These are phyloP conservation scores for Ceratobasidium sp. DNA, from an alignment of 1,284 basidiomycete species.

Conservation along the genomic window DNA sequence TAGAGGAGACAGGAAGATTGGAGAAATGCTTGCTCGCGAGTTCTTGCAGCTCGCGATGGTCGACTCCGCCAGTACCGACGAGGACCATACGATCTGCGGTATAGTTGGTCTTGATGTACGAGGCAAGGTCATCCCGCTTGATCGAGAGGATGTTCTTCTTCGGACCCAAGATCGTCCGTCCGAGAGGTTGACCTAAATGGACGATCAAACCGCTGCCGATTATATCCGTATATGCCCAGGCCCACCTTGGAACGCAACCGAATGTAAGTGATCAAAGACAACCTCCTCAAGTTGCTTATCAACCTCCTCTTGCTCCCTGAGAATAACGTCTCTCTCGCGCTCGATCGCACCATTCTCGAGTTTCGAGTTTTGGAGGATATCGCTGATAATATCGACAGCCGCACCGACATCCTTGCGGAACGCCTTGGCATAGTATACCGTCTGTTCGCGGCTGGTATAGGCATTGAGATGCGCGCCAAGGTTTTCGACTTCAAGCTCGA, in stretches of 20 bases:
- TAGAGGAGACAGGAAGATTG: slow-evolving; percentile 85
- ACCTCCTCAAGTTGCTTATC: slow-evolving; percentile 99
- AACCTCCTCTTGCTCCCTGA: slow-evolving; percentile 98
- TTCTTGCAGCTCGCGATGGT: slow-evolving; percentile 93
- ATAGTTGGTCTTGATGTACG: slow-evolving; percentile 98
- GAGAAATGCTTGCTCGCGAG: slow-evolving; percentile 96
- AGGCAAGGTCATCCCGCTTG: slow-evolving; percentile 87
- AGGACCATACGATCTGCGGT: slow-evolving; percentile 99
- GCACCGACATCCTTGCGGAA: slow-evolving; percentile 95
- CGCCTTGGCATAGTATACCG: slow-evolving; percentile 99
- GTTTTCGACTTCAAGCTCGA: slow-evolving; percentile 99
- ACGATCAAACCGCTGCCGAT: slow-evolving; percentile 43
- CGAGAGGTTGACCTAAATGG: slow-evolving; percentile 85
- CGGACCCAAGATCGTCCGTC: slow-evolving; percentile 97
- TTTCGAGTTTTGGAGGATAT: slow-evolving; percentile 98
- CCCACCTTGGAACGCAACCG: slow-evolving; percentile 94
- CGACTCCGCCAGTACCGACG: slow-evolving; percentile 95
- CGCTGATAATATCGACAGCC: slow-evolving; percentile 96
- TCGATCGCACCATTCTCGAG: slow-evolving; percentile 91
- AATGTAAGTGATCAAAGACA: slow-evolving; percentile 97
- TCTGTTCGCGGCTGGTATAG: slow-evolving; percentile 99
- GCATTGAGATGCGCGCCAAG: slow-evolving; percentile 98
- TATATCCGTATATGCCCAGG: slow-evolving; percentile 47
- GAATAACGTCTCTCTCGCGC: slow-evolving; percentile 95
- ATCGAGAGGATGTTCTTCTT: slow-evolving; percentile 98